These are phyloP conservation scores for Cyanidium caldarium DNA, from an alignment of 23 red algal species.

Conservation along the genomic window DNA sequence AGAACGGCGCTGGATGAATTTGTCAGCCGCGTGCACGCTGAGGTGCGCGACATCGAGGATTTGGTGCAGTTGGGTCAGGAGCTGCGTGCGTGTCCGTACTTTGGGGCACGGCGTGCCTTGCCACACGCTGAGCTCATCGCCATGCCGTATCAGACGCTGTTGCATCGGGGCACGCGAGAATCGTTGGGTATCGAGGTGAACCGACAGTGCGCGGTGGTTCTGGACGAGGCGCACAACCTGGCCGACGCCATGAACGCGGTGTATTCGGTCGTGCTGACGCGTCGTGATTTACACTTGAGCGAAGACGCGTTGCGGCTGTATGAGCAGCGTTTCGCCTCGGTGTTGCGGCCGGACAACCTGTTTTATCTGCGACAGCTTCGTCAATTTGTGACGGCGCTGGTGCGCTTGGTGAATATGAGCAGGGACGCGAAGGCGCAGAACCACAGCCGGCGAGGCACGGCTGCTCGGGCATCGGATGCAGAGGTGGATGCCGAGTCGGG, in stretches of 20 bases:
- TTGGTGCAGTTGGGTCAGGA: slow-evolving; percentile 14
- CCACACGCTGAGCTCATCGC: slow-evolving; percentile 46
- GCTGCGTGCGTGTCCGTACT: slow-evolving; percentile 65
- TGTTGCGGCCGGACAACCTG: slow-evolving; percentile 31
- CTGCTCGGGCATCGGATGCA: no score
- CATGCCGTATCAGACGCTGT: slow-evolving; percentile 63
- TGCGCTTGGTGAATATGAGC: no score
- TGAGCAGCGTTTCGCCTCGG: slow-evolving; percentile 17
- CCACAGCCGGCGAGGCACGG: no score
- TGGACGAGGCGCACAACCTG: slow-evolving; percentile 96
- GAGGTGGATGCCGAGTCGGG: no score
- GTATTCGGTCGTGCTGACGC: slow-evolving; percentile 21
- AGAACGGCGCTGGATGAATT: slow-evolving; percentile 12
- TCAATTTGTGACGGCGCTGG: slow-evolving; percentile 14
- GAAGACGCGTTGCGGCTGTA: slow-evolving; percentile 24
- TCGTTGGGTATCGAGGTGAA: slow-evolving; percentile 41
- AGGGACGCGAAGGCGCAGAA: no score
- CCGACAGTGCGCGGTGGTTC: slow-evolving; percentile 40
- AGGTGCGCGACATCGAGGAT: slow-evolving; percentile 55
- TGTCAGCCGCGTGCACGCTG: neutral
- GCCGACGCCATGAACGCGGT: slow-evolving; percentile 56
- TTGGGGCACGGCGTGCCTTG: slow-evolving; percentile 36
- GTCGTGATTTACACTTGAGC: neutral
- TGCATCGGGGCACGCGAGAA: slow-evolving; percentile 52
- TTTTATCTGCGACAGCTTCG: slow-evolving; percentile 38